Conservation (phyloP, 305 asterid genomes). For the Solanum aculeatissimum region DNA sequence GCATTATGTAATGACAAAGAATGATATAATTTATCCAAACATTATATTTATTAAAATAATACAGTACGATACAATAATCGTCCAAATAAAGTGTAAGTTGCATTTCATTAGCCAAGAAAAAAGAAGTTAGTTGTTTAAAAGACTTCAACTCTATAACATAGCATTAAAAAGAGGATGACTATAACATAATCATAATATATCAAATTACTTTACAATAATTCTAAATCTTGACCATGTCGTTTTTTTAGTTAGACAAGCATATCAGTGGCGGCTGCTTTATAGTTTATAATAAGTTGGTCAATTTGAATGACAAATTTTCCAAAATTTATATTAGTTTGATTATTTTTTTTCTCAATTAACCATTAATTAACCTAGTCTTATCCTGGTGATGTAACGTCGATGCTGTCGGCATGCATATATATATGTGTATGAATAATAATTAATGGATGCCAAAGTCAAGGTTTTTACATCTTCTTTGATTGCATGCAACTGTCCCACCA, state of each 20-base stretch:
- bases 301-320: neutral
- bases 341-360: neutral
- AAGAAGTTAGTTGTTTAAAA: neutral
- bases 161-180: neutral
- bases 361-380: neutral
- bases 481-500: neutral
- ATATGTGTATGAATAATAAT: neutral
- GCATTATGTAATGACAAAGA: no score
- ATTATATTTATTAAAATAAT: no score
- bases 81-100: no score
- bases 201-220: neutral
- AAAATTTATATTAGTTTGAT: neutral
- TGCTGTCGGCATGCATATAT: neutral
- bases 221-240: neutral
- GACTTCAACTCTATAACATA: neutral
- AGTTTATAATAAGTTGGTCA: neutral
- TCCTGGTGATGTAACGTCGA: neutral
- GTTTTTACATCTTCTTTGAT: neutral
- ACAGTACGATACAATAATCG: no score
- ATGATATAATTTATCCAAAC: no score
- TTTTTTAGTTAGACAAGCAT: neutral
- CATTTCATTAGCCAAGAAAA: neutral
- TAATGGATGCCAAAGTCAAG: neutral
- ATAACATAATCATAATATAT: neutral
- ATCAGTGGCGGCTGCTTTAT: neutral